Percentiles rank a stretch among this genome's conserved stretches.
These are phyloP conservation scores for Tolypocladium guangdongense DNA, from an alignment of 2,329 filamentous ascomycete species.

Conservation along the genomic window DNA sequence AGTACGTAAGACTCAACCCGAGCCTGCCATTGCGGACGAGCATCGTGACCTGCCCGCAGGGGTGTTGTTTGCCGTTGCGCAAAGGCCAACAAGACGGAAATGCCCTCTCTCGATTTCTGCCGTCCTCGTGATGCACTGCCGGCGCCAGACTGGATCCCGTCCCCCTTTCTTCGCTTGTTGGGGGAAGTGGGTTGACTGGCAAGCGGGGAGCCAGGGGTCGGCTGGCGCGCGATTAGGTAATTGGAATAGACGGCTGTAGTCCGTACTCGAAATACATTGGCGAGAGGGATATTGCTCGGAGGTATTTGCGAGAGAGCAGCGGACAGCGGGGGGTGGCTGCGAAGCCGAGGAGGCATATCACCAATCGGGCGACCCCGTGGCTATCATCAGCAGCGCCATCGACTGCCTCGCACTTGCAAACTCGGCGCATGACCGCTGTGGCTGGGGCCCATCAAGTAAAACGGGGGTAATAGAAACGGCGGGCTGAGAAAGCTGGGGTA, in stretches of 20 bases:
- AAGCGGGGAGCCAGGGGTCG: background rate
- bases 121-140: conserved; percentile 17
- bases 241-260: background rate
- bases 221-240: conserved; percentile 2
- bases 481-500: conserved; percentile 22
- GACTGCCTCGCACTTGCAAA: background rate
- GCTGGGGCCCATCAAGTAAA: conserved; percentile 22
- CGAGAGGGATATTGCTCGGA: background rate
- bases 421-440: background rate
- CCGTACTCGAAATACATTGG: background rate
- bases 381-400: background rate
- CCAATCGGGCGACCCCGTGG: background rate
- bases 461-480: conserved; percentile 24
- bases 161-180: background rate
- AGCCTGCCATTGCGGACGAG: background rate
- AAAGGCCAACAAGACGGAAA: background rate
- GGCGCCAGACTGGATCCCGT: conserved; percentile 4
- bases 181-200: background rate
- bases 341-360: background rate
- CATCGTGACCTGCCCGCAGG: conserved; percentile 3
- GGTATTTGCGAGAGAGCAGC: background rate
- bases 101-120: conserved; percentile 7
- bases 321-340: background rate
- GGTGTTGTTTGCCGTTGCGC: background rate
- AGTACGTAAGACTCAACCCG: conserved; percentile 1